A percentile compares a stretch with the other conserved stretches of the same genome.
Conservation (phyloP, 305 asterid genomes). For the Fraxinus platypoda region DNA sequence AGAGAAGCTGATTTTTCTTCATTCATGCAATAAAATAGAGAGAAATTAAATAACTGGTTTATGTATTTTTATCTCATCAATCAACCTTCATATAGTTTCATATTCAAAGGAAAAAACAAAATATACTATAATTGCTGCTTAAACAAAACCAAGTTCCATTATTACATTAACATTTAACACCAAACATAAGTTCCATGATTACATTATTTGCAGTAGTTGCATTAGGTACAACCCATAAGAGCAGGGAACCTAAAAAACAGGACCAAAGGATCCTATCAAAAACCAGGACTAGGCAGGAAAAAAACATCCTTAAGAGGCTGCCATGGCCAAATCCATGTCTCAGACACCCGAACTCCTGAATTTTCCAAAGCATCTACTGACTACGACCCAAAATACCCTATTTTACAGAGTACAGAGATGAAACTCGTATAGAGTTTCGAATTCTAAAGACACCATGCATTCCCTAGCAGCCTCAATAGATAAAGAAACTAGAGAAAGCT, state of each 20-base stretch:
- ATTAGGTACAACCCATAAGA: conserved; percentile 33
- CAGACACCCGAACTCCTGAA: conserved; percentile 26
- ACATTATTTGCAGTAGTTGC: conserved; percentile 20
- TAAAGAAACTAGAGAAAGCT: conserved; percentile 14
- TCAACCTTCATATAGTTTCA: not conserved
- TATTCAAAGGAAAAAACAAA: not conserved
- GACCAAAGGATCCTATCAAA: conserved; percentile 36
- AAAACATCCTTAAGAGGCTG: not conserved
- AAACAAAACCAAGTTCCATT: conserved; percentile 18
- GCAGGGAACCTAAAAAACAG: conserved; percentile 38
- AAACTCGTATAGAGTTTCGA: not conserved
- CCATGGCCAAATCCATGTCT: conserved; percentile 32
- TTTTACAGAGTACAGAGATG: not conserved
- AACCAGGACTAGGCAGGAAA: conserved; percentile 31
- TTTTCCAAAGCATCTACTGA: conserved; percentile 22
- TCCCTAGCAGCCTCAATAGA: not conserved
- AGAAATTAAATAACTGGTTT: too few species aligned
- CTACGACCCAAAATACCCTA: conserved; percentile 6
- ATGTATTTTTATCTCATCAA: too few species aligned
- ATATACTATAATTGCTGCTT: not conserved
- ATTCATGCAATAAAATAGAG: too few species aligned
- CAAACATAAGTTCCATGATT: not conserved
- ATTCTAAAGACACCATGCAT: not conserved
- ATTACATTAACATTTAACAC: not conserved
- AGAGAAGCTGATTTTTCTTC: too few species aligned